Evolutionary conservation across 768 basidiomycete genomes (phyloP).

Genomic region (Chiua virens): DNA sequence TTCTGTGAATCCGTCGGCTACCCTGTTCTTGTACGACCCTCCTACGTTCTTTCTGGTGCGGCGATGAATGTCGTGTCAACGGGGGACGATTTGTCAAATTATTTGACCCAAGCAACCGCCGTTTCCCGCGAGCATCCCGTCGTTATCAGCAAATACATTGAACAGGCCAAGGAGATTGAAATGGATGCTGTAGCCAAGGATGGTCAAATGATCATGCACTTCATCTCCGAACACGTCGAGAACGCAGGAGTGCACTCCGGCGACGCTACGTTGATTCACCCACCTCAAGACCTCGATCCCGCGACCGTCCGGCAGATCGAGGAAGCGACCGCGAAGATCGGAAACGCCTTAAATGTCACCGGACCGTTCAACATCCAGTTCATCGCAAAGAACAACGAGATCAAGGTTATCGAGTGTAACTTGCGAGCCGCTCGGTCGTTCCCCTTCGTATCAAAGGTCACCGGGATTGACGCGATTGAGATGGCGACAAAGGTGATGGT

Average conservation of each 20-base stretch:
- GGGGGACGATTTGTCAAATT: slow-evolving; percentile 84
- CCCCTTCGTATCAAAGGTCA: slow-evolving; percentile 99
- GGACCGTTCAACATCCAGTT: slow-evolving; percentile 99
- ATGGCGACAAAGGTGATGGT: slow-evolving; percentile 99
- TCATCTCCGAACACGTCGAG: slow-evolving; percentile 98
- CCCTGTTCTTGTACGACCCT: slow-evolving; percentile 95
- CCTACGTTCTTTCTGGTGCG: slow-evolving; percentile 98
- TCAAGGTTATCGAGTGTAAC: slow-evolving; percentile 99
- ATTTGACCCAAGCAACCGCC: slow-evolving; percentile 91
- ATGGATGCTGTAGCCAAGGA: slow-evolving; percentile 99
- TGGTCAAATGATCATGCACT: slow-evolving; percentile 99
- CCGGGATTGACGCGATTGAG: slow-evolving; percentile 96
- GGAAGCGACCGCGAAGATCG: slow-evolving; percentile 96
- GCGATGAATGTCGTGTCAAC: slow-evolving; percentile 99
- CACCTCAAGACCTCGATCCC: slow-evolving; percentile 97
- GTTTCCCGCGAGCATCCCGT: slow-evolving; percentile 97
- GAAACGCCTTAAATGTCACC: slow-evolving; percentile 95
- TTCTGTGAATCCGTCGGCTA: slow-evolving; percentile 95
- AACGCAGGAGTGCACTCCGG: slow-evolving; percentile 99
- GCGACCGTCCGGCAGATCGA: slow-evolving; percentile 95
- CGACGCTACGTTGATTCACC: slow-evolving; percentile 96
- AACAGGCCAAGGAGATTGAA: slow-evolving; percentile 99
- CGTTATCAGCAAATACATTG: slow-evolving; percentile 98
- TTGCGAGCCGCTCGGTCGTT: slow-evolving; percentile 95
- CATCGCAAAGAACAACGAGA: slow-evolving; percentile 99